Evolutionary conservation across 2,329 filamentous ascomycete genomes (phyloP), one percentile per base, ranked within the genome.

Genomic region (Magnaporthiopsis incrustans): DNA sequence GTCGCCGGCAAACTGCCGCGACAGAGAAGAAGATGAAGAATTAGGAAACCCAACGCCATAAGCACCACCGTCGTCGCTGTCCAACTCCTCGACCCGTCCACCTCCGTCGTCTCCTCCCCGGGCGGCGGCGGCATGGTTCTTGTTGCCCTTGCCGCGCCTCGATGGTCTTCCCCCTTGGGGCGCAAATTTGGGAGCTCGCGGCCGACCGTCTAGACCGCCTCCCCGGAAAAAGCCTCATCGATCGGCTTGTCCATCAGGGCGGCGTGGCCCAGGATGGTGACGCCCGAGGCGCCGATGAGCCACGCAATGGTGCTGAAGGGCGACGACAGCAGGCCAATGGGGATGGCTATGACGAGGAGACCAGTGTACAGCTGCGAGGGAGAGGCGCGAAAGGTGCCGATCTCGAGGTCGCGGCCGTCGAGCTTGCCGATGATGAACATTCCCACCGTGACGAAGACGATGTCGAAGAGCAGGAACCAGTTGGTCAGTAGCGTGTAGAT

Each of bases 201-300:
- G 94, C 92, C 94, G 95, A 98, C 93, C 93, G 96, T 85, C 88
- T 98, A 99, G 90, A 99, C 95, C 93, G 95, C 94, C 94, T 99
- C 95, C 93, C 96, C 95, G 85, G 94, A 97, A 97, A 99, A 99
- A 97, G 93, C 93, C 93, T 96, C 94, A 88, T 98, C 95, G 83
- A 98, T 97, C 66, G 94, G 94, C 86, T 97, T 97, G 77, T 98
- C 94, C 89, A 98, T 88, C 76, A 98, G 87, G 68, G 92, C 85
- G 71, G 95, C 95, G 81, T 99, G 95, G 78, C 95, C 95, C 70
- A 98, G 82, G 70, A 98, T 96, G 75, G 89, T 91, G 76, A 97
- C 92, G 76, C 92, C 93, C 71, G 90, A 94, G 71, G 95, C 95
- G 76, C 95, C 95, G 74, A 98, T 92, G 75, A 99, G 85, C 95